Conservation (phyloP, 768 basidiomycete species). For the Tricholoma flavovirens region DNA sequence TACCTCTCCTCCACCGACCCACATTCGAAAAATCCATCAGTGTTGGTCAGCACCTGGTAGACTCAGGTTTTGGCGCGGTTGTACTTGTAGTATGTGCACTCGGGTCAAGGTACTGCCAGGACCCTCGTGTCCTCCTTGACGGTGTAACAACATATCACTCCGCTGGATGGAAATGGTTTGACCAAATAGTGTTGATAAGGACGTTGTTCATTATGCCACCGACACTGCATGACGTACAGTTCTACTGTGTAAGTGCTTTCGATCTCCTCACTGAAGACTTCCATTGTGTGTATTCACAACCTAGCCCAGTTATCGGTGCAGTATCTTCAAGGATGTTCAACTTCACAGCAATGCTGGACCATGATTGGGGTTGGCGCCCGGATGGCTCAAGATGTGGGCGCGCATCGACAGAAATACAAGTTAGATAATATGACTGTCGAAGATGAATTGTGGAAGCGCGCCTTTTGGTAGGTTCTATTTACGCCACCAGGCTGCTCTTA, state of each 20-base stretch:
- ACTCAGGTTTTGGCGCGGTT: conserved; percentile 49
- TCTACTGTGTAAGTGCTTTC: conserved; percentile 41
- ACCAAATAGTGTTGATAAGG: conserved; percentile 62
- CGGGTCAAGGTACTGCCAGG: conserved; percentile 53
- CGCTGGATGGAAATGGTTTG: conserved; percentile 61
- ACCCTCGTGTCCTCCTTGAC: conserved; percentile 47
- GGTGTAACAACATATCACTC: conserved; percentile 35
- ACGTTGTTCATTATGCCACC: conserved; percentile 58
- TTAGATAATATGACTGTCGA: conserved; percentile 38
- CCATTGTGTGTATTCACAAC: neutral
- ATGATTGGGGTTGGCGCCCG: conserved; percentile 68
- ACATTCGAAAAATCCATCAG: conserved; percentile 51
- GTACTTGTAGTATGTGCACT: conserved; percentile 70
- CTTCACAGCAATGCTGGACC: conserved; percentile 63
- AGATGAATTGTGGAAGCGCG: conserved; percentile 72
- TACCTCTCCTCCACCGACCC: conserved; percentile 69
- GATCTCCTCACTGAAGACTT: conserved; percentile 6
- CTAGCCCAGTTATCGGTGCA: conserved; percentile 41
- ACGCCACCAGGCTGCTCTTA: conserved; percentile 6
- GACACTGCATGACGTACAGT: conserved; percentile 68
- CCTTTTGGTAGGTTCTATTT: conserved; percentile 44
- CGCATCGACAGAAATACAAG: conserved; percentile 44
- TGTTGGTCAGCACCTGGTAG: conserved; percentile 42
- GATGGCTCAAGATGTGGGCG: conserved; percentile 72
- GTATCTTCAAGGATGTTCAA: conserved; percentile 51